Base-by-base conservation (phyloP, 2,329 filamentous ascomycete species). In the Mycosphaerella arachidis region DNA sequence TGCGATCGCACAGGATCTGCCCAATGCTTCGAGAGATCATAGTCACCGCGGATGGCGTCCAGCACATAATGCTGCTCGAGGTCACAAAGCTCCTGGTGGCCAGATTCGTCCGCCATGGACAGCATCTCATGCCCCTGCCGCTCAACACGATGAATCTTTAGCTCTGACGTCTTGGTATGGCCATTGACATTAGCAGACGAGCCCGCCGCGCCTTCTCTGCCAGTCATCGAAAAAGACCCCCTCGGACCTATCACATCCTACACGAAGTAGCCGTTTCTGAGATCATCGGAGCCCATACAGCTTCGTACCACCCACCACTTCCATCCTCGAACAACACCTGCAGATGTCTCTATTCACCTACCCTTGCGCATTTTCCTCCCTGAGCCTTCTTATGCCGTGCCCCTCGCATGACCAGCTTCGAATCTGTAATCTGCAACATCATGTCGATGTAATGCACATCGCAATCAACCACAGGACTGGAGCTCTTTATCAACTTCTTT, bases 271-370 rank as follows among this genome's bases (percentile, higher is more conserved):
- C 53, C 18, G 53, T 55, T 33, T 43, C 33, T 18, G 8, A 12
- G 33, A 45, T 27, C 53, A 55, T 45, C 4, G 53, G 33, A 3
- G 6, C 35, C 53, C 52, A 54, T 13, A 4, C 53, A 18, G 53
- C 35, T 55, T 46, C 35, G 30, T 45, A 55, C 53, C 40, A 45
- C 27, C 35, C 40, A 6, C 1, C 35, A 48, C 27, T 46, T 4
- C 53, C 43, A 37, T 56, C 54, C 40, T 48, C 54, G 27, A 48
- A 56, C 40, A 48, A 37, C 7, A 56, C 20, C 37, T 48, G 27
- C 45, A 56, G 13, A 56, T 56, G 54, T 8, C 46, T 27, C 16
- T 57, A 51, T 57, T 50, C 30, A 57, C 46, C 27, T 50, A 29
- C 10, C 16, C 48, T 5, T 37, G 1, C 2, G 16, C 8, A 8